These are phyloP conservation scores for Picea sitchensis DNA, from an alignment of 75 land plant species.

Conservation along the genomic window DNA sequence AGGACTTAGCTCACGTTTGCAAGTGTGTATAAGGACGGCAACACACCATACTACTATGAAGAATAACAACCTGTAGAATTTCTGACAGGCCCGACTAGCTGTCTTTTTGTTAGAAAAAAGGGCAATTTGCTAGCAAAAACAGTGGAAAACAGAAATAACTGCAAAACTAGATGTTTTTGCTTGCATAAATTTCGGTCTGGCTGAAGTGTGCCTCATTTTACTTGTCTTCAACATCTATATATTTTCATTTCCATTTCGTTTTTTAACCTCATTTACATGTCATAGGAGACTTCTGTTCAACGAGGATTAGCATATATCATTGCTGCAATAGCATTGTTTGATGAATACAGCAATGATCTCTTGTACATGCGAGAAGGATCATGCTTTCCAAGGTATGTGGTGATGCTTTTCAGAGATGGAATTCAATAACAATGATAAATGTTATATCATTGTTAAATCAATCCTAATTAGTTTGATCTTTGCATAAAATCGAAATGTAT, in stretches of 20 bases:
- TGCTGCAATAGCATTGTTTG: constrained; percentile 69
- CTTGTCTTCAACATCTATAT: neutral
- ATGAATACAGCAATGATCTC: constrained; percentile 84
- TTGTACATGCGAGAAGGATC: constrained; percentile 83
- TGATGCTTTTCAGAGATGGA: neutral
- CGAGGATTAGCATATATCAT: constrained; percentile 78
- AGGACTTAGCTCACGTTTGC: no score
- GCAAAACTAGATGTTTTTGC: neutral
- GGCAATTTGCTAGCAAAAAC: neutral
- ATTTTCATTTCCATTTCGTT: neutral
- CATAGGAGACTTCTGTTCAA: constrained; percentile 60
- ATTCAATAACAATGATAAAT: neutral
- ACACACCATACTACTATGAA: no score
- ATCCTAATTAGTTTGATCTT: neutral
- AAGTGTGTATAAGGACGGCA: no score
- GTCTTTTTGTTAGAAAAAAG: no score
- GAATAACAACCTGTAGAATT: neutral
- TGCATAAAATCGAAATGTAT: neutral
- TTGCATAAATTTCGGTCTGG: neutral
- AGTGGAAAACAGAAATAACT: neutral
- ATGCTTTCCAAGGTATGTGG: constrained; percentile 75
- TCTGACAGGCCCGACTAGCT: neutral
- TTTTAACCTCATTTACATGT: neutral
- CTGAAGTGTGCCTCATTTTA: neutral
- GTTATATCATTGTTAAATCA: neutral